Evolutionary conservation across 1,139 yeast genomes (phyloP).

Genomic region (Cylindricascospora bacillispora): DNA sequence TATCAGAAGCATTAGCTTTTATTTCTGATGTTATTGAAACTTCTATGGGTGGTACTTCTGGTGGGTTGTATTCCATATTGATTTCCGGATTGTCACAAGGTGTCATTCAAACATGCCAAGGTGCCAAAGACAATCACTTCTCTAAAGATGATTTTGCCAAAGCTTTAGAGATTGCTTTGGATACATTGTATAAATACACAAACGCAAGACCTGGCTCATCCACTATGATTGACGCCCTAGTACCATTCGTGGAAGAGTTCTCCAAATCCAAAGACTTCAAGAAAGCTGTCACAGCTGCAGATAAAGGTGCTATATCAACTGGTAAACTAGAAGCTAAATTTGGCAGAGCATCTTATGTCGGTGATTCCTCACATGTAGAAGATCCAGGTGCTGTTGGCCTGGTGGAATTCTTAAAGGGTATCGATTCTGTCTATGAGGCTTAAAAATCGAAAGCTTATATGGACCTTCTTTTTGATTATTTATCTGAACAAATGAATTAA

Average conservation of each 20-base stretch:
- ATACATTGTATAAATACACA: slow-evolving; percentile 64
- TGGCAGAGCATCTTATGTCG: slow-evolving; percentile 88
- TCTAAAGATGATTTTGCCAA: slow-evolving; percentile 29
- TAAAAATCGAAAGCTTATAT: too few species aligned
- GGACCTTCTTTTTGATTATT: too few species aligned
- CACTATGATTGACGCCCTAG: slow-evolving; percentile 76
- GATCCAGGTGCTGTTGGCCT: slow-evolving; percentile 92
- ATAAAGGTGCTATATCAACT: slow-evolving; percentile 64
- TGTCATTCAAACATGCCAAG: slow-evolving; percentile 25
- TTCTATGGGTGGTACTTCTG: slow-evolving; percentile 95
- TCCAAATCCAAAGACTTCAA: slow-evolving; percentile 36
- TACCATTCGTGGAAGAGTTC: slow-evolving; percentile 68
- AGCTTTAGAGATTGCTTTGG: slow-evolving; percentile 40
- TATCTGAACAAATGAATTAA: too few species aligned
- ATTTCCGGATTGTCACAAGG: slow-evolving; percentile 54
- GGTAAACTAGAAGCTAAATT: slow-evolving; percentile 68
- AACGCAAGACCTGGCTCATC: slow-evolving; percentile 85
- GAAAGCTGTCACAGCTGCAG: slow-evolving; percentile 57
- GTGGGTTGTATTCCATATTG: slow-evolving; percentile 81
- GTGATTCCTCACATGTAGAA: slow-evolving; percentile 50
- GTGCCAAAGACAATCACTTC: slow-evolving; percentile 23
- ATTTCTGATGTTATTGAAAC: slow-evolving; percentile 72
- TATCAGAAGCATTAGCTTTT: slow-evolving; percentile 44
- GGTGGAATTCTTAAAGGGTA: slow-evolving; percentile 53
- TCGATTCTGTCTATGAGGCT: slow-evolving; percentile 5